Evolutionary conservation across 2,329 filamentous ascomycete genomes (phyloP).

Genomic region (Dactylellina sp.): DNA sequence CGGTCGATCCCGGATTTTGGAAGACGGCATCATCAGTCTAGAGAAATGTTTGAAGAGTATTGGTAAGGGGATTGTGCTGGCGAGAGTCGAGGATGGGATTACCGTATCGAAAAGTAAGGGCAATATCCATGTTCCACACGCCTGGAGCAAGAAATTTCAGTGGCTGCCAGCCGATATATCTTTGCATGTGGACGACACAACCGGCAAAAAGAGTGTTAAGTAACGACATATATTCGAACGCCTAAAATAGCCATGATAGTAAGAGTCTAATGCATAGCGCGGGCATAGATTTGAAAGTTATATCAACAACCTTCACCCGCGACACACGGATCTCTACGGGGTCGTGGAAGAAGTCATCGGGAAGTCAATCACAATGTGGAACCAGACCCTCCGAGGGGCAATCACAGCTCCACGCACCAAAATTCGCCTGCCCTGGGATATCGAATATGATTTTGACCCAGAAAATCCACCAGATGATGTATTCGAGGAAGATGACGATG

Average conservation of each 20-base stretch:
- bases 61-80: neutral
- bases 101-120: conserved; percentile 6
- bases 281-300: conserved; percentile 64
- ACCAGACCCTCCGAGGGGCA: conserved; percentile 57
- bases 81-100: too few relatives aligned
- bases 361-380: conserved; percentile 62
- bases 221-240: conserved; percentile 15
- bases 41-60: conserved; percentile 26
- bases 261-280: too few relatives aligned
- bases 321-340: conserved; percentile 62
- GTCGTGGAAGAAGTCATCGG: conserved; percentile 63
- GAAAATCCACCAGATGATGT: conserved; percentile 21
- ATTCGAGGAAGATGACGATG: conserved; percentile 31
- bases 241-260: too few relatives aligned
- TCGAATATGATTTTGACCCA: conserved; percentile 61
- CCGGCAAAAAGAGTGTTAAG: conserved; percentile 56
- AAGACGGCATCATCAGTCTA: conserved; percentile 54
- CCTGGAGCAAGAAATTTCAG: conserved; percentile 63
- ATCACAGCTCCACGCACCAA: conserved; percentile 58
- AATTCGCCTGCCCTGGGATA: conserved; percentile 51
- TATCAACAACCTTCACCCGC: conserved; percentile 67
- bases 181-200: conserved; percentile 55
- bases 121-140: conserved; percentile 8
- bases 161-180: conserved; percentile 66
- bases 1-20: conserved; percentile 61